A percentile compares a stretch with the other conserved stretches of the same genome.
phyloP scores from a whole-genome alignment of 2,329 filamentous ascomycete species.

The Emergomyces pasteurianus region DNA sequence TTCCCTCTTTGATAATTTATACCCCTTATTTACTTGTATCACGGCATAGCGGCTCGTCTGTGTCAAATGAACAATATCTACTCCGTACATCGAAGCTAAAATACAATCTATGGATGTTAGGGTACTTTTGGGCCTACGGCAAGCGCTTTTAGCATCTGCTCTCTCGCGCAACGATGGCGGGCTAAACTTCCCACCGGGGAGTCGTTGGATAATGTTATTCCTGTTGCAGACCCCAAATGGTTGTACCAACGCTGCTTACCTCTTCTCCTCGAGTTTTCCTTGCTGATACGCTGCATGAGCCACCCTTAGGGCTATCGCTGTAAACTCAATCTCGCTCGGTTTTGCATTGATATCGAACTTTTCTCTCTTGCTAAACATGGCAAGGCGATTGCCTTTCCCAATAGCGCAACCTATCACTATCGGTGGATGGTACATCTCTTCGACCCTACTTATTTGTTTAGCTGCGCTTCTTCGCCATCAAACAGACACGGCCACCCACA shows the following conservation, averaged over 20 bases:
- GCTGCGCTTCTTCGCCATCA: constrained; percentile 34
- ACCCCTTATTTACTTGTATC: background rate
- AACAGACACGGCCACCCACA: constrained; percentile 31
- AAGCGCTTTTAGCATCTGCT: constrained; percentile 44
- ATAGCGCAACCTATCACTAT: constrained; percentile 50
- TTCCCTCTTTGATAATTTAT: background rate
- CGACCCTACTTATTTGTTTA: constrained; percentile 42
- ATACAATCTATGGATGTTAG: too few species aligned
- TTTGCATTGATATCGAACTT: constrained; percentile 44
- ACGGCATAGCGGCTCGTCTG: background rate
- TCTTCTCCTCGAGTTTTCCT: background rate
- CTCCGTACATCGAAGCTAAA: too few species aligned
- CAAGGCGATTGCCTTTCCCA: constrained; percentile 41
- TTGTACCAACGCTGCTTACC: constrained; percentile 13
- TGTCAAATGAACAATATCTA: background rate
- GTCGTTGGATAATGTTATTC: constrained; percentile 33
- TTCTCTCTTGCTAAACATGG: constrained; percentile 48
- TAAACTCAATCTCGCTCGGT: constrained; percentile 45
- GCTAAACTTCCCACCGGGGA: constrained; percentile 37
- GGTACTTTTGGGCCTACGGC: constrained; percentile 45
- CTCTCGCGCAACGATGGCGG: constrained; percentile 46
- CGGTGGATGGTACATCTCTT: constrained; percentile 45
- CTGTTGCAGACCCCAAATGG: constrained; percentile 45
- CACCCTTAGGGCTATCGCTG: constrained; percentile 35
- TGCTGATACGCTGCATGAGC: background rate